Percentiles rank a stretch among this genome's conserved stretches.
These are phyloP conservation scores for Microsporum audouinii DNA, from an alignment of 2,329 filamentous ascomycete genomes.

Conservation along the genomic window DNA sequence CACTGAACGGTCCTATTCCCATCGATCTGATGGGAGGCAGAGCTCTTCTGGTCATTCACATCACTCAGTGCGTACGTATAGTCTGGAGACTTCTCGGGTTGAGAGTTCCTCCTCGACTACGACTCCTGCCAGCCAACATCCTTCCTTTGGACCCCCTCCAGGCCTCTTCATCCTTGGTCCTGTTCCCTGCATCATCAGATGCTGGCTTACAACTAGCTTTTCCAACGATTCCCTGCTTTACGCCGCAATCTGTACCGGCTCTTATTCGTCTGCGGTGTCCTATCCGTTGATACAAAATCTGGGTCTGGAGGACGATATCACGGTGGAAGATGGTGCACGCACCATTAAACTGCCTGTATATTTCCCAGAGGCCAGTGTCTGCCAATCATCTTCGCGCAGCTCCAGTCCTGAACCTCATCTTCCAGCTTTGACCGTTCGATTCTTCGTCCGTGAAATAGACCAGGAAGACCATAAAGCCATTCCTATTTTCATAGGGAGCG, in stretches of 20 bases:
- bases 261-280: conserved; percentile 75
- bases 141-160: conserved; percentile 57
- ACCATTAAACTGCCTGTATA: conserved; percentile 72
- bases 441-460: conserved; percentile 54
- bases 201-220: conserved; percentile 85
- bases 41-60: conserved; percentile 80
- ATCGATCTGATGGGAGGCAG: conserved; percentile 90
- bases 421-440: conserved; percentile 67
- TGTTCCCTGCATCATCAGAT: conserved; percentile 86
- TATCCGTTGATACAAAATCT: conserved; percentile 63
- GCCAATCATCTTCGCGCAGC: conserved; percentile 57
- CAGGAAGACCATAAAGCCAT: conserved; percentile 46
- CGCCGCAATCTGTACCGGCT: conserved; percentile 83
- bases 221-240: conserved; percentile 82
- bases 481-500: conserved; percentile 81
- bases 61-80: conserved; percentile 72
- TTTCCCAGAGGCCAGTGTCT: conserved; percentile 79
- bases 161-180: conserved; percentile 77
- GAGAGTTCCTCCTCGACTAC: conserved; percentile 52
- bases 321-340: conserved; percentile 53
- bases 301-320: conserved; percentile 55
- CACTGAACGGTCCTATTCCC: conserved; percentile 82
- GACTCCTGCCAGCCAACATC: conserved; percentile 50
- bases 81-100: conserved; percentile 58
- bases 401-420: conserved; percentile 64